Percentiles rank a stretch among this genome's conserved stretches.
phyloP scores from a whole-genome alignment of 208 protist species.

The Acanthamoeba healyi region DNA sequence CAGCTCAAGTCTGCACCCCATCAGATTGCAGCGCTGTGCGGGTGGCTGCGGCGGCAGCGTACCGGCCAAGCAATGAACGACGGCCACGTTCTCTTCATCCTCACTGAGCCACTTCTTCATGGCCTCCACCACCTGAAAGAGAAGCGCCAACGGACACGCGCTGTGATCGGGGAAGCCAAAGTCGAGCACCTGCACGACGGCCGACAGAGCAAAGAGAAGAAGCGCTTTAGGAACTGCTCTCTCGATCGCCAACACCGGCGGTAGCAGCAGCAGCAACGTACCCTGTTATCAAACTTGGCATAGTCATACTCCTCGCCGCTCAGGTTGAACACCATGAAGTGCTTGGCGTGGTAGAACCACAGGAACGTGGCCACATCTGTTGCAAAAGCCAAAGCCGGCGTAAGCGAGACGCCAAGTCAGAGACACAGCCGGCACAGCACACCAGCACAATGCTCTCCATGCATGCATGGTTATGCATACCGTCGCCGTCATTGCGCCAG shows the following conservation, averaged over 20 bases:
- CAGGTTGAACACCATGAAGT: conserved; percentile 76
- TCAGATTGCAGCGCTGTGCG: no score
- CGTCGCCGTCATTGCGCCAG: conserved; percentile 51
- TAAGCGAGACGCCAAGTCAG: neutral
- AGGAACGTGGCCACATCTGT: conserved; percentile 66
- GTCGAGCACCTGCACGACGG: conserved; percentile 31
- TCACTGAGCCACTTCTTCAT: conserved; percentile 50
- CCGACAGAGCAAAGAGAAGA: neutral
- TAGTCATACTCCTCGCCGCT: conserved; percentile 71
- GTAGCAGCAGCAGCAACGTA: neutral
- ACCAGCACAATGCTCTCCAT: no score
- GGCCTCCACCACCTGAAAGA: conserved; percentile 70
- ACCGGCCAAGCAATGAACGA: conserved; percentile 80
- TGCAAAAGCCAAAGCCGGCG: no score
- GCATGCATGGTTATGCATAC: neutral
- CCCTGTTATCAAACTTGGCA: conserved; percentile 65
- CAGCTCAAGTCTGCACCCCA: no score
- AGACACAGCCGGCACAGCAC: no score
- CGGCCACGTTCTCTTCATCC: conserved; percentile 76
- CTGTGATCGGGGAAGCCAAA: conserved; percentile 77
- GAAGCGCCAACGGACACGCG: conserved; percentile 66
- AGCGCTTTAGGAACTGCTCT: neutral
- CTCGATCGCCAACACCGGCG: neutral
- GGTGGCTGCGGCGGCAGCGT: neutral
- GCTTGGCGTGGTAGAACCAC: conserved; percentile 45